Conservation (phyloP, 768 basidiomycete species). For the Leccinum arenicola region DNA sequence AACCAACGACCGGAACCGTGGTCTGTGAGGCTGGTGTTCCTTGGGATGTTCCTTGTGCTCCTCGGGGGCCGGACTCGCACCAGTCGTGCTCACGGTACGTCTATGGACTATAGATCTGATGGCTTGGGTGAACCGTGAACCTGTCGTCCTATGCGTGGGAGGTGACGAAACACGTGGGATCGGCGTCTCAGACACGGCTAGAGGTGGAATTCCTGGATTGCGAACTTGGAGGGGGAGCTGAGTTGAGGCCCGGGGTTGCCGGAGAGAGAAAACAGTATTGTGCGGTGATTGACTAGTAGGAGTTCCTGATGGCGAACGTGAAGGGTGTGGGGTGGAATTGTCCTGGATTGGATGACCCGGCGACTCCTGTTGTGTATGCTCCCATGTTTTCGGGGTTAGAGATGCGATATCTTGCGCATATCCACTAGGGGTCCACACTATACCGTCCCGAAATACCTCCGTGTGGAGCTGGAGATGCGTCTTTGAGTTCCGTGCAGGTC, state of each 20-base stretch:
- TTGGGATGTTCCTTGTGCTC: conserved; percentile 12
- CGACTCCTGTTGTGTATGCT: background rate
- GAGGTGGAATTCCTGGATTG: conserved; percentile 13
- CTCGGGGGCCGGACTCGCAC: background rate
- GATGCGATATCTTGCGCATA: conserved; percentile 15
- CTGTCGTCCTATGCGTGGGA: conserved; percentile 14
- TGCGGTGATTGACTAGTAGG: conserved; percentile 6
- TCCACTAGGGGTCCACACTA: conserved; percentile 32
- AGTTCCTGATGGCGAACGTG: conserved; percentile 21
- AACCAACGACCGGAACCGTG: conserved; percentile 10
- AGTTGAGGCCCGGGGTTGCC: conserved; percentile 1
- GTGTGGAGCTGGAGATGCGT: conserved; percentile 36
- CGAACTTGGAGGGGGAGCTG: conserved; percentile 19
- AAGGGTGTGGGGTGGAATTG: background rate
- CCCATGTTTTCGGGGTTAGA: background rate
- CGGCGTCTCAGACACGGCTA: conserved; percentile 21
- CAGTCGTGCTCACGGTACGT: conserved; percentile 11
- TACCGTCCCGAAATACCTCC: conserved; percentile 30
- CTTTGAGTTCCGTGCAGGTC: conserved; percentile 19
- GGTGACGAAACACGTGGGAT: conserved; percentile 13
- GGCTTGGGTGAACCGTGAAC: conserved; percentile 20
- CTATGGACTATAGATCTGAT: conserved; percentile 24
- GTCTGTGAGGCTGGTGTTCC: conserved; percentile 5
- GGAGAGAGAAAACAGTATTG: conserved; percentile 3
- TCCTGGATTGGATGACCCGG: background rate